Conservation (phyloP, 805 yeast species). For the Saccharomyces mikatae region DNA sequence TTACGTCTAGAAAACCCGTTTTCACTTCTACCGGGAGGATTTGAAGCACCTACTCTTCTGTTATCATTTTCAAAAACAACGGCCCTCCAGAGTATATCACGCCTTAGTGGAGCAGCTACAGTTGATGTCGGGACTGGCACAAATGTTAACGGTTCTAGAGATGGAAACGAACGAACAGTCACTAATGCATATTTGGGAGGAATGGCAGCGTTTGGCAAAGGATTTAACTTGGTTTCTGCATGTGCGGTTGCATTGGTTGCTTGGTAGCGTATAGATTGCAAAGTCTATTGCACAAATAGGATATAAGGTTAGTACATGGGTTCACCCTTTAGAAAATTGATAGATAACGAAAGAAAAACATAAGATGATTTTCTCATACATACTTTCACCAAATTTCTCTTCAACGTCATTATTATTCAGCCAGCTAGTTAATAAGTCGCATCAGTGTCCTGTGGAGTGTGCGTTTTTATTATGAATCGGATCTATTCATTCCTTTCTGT, state of each 20-base stretch:
- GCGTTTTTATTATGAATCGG: not conserved
- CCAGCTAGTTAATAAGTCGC: not conserved
- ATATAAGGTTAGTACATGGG: constrained; percentile 2
- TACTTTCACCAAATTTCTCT: not conserved
- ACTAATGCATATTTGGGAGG: constrained; percentile 73
- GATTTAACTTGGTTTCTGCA: not conserved
- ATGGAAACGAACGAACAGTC: constrained; percentile 76
- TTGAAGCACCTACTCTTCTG: constrained; percentile 80
- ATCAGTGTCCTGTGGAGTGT: not conserved
- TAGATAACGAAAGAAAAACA: not conserved
- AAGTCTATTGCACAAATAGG: constrained; percentile 1
- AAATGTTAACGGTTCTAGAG: constrained; percentile 73
- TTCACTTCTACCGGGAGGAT: constrained; percentile 80
- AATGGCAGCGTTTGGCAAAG: constrained; percentile 23
- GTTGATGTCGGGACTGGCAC: constrained; percentile 70
- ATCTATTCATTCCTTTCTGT: not conserved
- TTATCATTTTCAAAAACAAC: constrained; percentile 87
- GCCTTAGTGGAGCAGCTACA: constrained; percentile 67
- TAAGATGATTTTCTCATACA: not conserved
- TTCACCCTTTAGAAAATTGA: not conserved
- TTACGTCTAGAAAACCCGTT: constrained; percentile 80
- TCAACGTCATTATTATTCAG: not conserved
- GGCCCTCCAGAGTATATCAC: constrained; percentile 91
- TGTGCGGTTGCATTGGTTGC: constrained; percentile 5
- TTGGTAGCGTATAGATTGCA: constrained; percentile 8